phyloP scores from a whole-genome alignment of 2,329 filamentous ascomycete genomes.

The Xylaria sp. region DNA sequence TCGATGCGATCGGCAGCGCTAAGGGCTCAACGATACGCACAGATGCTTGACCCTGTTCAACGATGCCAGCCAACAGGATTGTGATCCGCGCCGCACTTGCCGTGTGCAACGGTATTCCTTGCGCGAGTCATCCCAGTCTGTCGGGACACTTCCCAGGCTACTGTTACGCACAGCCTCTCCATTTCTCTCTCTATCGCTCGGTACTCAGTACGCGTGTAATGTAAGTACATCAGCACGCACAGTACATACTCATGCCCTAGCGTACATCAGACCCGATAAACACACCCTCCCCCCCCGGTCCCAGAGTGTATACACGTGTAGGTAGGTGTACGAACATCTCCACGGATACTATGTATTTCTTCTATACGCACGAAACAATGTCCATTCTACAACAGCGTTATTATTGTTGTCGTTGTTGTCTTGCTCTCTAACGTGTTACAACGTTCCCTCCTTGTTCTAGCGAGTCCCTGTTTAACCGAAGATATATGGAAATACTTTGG shows the following conservation, averaged over 20 bases:
- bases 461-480: background rate
- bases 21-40: conserved; percentile 25
- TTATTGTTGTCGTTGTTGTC: conserved; percentile 2
- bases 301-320: background rate
- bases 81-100: conserved; percentile 39
- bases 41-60: conserved; percentile 26
- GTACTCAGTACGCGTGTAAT: too few relatives aligned
- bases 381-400: conserved; percentile 1
- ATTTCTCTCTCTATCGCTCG: background rate
- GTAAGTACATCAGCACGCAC: background rate
- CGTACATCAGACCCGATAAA: conserved; percentile 6
- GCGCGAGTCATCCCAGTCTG: conserved; percentile 43
- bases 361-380: background rate
- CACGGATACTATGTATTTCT: background rate
- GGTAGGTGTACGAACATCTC: background rate
- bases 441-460: background rate
- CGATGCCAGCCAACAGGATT: conserved; percentile 39
- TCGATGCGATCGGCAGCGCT: conserved; percentile 35
- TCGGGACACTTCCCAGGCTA: conserved; percentile 35
- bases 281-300: conserved; percentile 18
- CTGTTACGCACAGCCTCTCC: background rate
- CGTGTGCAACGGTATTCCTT: conserved; percentile 39
- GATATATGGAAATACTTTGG: background rate
- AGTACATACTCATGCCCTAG: conserved; percentile 7
- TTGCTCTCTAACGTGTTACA: conserved; percentile 16